Evolutionary conservation across 441 rosid species (phyloP).

Genomic region (Gossypium laxum): DNA sequence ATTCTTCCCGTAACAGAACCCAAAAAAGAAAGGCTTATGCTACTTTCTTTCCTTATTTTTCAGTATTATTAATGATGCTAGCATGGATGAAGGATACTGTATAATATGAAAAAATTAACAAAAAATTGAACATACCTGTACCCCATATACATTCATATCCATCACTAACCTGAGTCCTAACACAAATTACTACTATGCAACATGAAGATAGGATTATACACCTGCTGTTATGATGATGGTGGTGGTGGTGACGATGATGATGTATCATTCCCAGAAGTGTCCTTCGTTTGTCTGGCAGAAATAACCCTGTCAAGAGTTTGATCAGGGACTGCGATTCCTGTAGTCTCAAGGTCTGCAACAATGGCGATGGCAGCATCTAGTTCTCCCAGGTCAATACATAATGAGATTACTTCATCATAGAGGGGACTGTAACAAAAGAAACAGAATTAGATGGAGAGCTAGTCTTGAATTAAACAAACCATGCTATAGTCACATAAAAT

Average conservation of each 20-base stretch:
- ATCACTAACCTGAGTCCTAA: background rate
- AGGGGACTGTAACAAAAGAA: constrained; percentile 45
- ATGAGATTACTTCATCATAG: constrained; percentile 65
- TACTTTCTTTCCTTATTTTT: too few species aligned
- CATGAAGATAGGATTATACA: background rate
- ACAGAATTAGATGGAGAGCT: constrained; percentile 1
- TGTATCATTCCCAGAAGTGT: constrained; percentile 22
- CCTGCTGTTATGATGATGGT: constrained; percentile 10
- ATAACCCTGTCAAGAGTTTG: constrained; percentile 70
- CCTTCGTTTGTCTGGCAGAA: constrained; percentile 50
- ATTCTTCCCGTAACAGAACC: too few species aligned
- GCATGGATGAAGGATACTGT: background rate
- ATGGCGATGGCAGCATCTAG: constrained; percentile 79
- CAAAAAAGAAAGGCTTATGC: background rate
- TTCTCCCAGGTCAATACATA: constrained; percentile 77
- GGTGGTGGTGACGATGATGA: constrained; percentile 3
- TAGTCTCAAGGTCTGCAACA: constrained; percentile 76
- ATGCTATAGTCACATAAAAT: background rate
- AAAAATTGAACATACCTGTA: background rate
- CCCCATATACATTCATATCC: background rate
- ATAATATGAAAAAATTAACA: background rate
- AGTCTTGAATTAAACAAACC: background rate
- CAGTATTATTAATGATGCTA: background rate
- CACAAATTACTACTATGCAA: background rate
- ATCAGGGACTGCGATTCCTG: constrained; percentile 58